Evolutionary conservation across 352 stramenopile genomes (phyloP), one percentile per base, ranked within the genome.

Genomic region (Phytophthora meadii): DNA sequence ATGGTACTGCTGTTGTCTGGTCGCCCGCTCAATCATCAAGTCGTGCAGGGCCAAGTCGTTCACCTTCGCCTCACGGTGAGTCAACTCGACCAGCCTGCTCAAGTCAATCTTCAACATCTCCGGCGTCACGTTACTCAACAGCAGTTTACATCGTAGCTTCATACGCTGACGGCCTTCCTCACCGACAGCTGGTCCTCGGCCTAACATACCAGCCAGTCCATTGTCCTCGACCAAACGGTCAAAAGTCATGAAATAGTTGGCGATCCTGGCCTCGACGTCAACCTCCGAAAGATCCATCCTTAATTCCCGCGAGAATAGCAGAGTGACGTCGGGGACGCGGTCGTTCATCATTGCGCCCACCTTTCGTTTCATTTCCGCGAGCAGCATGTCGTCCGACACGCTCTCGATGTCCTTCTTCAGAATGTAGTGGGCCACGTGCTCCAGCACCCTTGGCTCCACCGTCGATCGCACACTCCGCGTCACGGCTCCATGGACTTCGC

Each of bases 71-170:
- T 64, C 22, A 17, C 51, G 44, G 17, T 65, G 53, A 1, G 46
- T 63, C 28, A 73, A 17, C 34, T 53, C 45, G 5, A 60, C 57
- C 22, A 55, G 47, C 3, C 30, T 27, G 12, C 50, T 56, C 5
- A 73, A 30, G n/a, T 73, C 58, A 0, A 50, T 5, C 7, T 52
- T 42, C 37, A 73, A 44, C 24, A 58, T 53, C 8, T 73, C 57
- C 0, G 65, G 57, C 5, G 49, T 28, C 15, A 68, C 22, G n/a
- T 54, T 6, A 11, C 56, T 27, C 1, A 68, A 42, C 7, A 68
- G 6, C 15, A 68, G 8, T 42, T 73, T 68, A 40, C 52, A 73
- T 0, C 65, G 42, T 15, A 48, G 15, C 36, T 73, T 73, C 57
- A 61, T 65, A 2, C 47, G 53, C 19, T 63, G 44, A 44, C 5